These are phyloP conservation scores for Heimioporus retisporus DNA, from an alignment of 1,284 basidiomycete species.

Conservation along the genomic window DNA sequence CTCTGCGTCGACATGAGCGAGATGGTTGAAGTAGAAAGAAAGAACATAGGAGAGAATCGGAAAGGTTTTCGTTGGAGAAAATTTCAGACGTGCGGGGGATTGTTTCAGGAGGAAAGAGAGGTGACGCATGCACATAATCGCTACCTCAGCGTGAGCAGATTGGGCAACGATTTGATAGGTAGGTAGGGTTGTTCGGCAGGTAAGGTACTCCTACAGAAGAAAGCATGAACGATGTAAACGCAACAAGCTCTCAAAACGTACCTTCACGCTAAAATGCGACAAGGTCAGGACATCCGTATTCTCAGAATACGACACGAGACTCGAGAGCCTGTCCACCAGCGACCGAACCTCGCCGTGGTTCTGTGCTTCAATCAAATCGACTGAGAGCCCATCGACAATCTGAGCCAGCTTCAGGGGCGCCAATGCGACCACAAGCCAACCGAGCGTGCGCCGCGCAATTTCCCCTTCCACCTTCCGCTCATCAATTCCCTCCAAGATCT, in stretches of 20 bases:
- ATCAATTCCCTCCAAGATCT: conserved; percentile 6
- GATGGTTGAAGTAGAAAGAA: conserved; percentile 6
- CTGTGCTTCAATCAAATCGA: too few relatives aligned
- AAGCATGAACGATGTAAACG: not conserved
- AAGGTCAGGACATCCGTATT: not conserved
- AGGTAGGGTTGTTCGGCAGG: not conserved
- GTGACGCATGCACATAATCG: conserved; percentile 7
- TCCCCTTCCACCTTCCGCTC: conserved; percentile 9
- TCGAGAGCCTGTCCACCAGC: not conserved
- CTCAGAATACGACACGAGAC: conserved; percentile 10
- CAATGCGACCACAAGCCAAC: conserved; percentile 9
- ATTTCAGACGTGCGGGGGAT: not conserved
- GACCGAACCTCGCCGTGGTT: not conserved
- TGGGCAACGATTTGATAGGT: conserved; percentile 2
- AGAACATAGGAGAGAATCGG: conserved; percentile 5
- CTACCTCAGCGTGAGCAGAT: conserved; percentile 2
- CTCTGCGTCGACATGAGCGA: conserved; percentile 4
- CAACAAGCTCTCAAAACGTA: not conserved
- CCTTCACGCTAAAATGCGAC: conserved; percentile 5
- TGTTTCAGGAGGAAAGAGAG: conserved; percentile 2
- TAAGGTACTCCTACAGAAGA: conserved; percentile 12
- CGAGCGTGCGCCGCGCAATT: conserved; percentile 2
- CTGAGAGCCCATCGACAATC: conserved; percentile 5
- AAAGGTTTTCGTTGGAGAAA: not conserved
- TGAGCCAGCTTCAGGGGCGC: conserved; percentile 5